Base-by-base conservation (phyloP, 768 basidiomycete genomes). In the Termitomyces sp. region DNA sequence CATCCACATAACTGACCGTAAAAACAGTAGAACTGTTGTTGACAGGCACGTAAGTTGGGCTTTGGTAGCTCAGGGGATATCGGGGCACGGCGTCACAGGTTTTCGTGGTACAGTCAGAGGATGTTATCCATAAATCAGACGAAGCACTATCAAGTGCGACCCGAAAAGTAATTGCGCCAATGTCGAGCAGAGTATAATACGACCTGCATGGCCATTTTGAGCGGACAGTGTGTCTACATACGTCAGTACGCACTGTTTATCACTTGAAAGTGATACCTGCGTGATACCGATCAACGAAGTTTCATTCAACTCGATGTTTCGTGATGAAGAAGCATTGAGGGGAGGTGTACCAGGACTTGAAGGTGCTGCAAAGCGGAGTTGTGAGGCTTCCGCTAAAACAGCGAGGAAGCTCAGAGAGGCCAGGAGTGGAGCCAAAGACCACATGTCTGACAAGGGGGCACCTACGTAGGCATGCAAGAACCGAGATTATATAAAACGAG, bases 121-220 rank as follows among this genome's bases (percentile, higher is more conserved):
- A 87, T 47, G 83, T 67, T 20, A 92, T 62, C 89, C 89, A 93
- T 13, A 88, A 71, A 73, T 87, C 86, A 16, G 87, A 75, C 8
- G 89, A 91, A 18, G 78, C 91, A 1, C 90, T 92, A 68, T 93
- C 91, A 47, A 92, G 73, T 0, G 82, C 83, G 20, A 85, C 82
- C 16, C 89, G 85, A 64, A 91, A 87, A 65, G 73, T 82, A 57
- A 89, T 81, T 57, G 75, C 74, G 35, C 89, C 91, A 30, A 79
- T 74, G 62, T 80, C 70, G 58, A 91, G 77, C 43, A 88, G 70
- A 20, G 81, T 73, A 64, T 81, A 91, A 66, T 90, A 92, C 2
- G 89, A 84, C 66, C 90, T 91, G 64, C 16, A 61, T 47, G 23
- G 33, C 43, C 51, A 52, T 40, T 54, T 44, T 30, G 55, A 67